A percentile compares a stretch with the other conserved stretches of the same genome.
These are phyloP conservation scores for Nothophaeocryptopus gaeumannii DNA, from an alignment of 2,329 filamentous ascomycete species.

Conservation along the genomic window DNA sequence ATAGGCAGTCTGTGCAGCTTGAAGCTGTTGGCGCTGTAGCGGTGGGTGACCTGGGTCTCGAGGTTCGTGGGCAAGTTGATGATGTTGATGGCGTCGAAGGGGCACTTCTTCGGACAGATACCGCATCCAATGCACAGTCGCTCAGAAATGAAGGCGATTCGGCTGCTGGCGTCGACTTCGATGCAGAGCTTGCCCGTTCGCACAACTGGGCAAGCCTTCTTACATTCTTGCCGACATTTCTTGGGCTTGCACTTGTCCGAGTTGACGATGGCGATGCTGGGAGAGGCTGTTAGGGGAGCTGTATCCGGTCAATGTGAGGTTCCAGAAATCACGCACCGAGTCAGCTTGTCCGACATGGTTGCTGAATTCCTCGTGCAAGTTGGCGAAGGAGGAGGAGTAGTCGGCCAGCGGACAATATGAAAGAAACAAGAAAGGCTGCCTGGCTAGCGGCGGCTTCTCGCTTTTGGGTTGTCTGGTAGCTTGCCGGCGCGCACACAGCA, in stretches of 20 bases:
- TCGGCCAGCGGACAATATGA: too few species aligned
- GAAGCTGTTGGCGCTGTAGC: constrained; percentile 99
- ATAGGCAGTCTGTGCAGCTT: constrained; percentile 96
- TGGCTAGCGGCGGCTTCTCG: too few species aligned
- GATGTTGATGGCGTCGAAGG: constrained; percentile 97
- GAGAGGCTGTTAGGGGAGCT: constrained; percentile 14
- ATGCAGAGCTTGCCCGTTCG: constrained; percentile 97
- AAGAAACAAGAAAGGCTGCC: too few species aligned
- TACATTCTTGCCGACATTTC: constrained; percentile 96
- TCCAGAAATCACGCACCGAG: constrained; percentile 62
- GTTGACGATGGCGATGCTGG: constrained; percentile 97
- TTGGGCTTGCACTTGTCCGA: constrained; percentile 72
- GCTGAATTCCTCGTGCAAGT: constrained; percentile 13
- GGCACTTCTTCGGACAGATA: constrained; percentile 99
- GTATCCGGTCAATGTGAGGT: neutral
- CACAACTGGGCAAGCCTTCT: constrained; percentile 96
- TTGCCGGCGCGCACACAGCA: too few species aligned
- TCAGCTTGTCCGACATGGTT: constrained; percentile 81
- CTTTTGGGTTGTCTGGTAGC: too few species aligned
- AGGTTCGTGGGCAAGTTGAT: constrained; percentile 99
- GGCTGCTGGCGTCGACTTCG: constrained; percentile 82
- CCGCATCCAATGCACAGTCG: constrained; percentile 94
- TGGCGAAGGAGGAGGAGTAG: too few species aligned
- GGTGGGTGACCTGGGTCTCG: constrained; percentile 95
- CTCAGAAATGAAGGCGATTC: constrained; percentile 98